Evolutionary conservation across 345 rosid species (phyloP).

Genomic region (sweet orange (Citrus sinensis)): DNA sequence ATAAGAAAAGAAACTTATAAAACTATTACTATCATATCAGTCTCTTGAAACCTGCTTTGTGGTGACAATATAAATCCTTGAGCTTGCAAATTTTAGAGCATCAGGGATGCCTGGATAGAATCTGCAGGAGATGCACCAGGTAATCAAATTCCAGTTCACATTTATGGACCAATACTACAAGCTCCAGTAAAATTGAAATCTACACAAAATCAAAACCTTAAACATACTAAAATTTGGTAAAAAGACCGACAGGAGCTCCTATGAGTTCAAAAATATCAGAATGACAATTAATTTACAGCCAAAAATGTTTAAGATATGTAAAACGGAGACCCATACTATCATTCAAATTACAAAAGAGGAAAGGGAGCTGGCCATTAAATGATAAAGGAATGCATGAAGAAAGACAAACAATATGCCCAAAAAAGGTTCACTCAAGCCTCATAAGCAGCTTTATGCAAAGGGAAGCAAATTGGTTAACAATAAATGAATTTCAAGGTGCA

Average conservation of each 20-base stretch:
- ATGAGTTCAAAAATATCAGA: neutral
- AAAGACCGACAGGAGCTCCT: neutral
- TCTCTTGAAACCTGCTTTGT: conserved; percentile 64
- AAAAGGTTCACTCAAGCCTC: too few relatives aligned
- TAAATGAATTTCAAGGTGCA: neutral
- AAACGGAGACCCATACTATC: neutral
- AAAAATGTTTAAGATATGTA: neutral
- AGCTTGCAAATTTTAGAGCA: conserved; percentile 80
- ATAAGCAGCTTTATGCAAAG: too few relatives aligned
- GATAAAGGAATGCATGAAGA: too few relatives aligned
- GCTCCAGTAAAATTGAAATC: neutral
- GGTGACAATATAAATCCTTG: conserved; percentile 71
- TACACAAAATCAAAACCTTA: neutral
- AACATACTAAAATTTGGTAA: neutral
- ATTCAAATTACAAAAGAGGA: neutral
- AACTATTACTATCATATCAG: neutral
- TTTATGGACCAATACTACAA: neutral
- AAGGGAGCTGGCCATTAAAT: neutral
- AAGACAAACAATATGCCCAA: too few relatives aligned
- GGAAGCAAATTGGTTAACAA: too few relatives aligned
- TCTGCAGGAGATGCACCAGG: conserved; percentile 37
- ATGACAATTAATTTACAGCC: neutral
- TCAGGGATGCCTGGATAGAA: conserved; percentile 91
- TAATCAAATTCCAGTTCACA: conserved; percentile 6
- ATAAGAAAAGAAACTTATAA: neutral